Evolutionary conservation across 768 basidiomycete species (phyloP), one percentile per base, ranked within the genome.

Genomic region (Pleurotus eryngii): DNA sequence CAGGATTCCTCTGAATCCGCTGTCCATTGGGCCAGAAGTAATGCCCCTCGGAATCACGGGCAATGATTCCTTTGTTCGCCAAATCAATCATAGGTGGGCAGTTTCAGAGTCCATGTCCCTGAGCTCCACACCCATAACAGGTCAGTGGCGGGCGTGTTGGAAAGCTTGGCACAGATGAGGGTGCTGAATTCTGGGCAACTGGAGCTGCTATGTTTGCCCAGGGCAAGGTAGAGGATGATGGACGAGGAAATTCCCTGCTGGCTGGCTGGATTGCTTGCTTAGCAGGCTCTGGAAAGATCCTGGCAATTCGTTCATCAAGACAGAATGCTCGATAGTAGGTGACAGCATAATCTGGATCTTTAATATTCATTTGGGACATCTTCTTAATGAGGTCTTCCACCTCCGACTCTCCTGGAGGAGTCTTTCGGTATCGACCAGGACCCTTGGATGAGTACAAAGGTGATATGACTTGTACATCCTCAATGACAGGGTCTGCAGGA

Each of bases 341-440:
- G 7, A 48, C 22, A 2, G 24, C 27, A 37, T 48, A 56, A 17
- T 56, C 17, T n/a, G 55, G 42, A 40, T 59, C 56, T 27, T 48
- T 20, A 22, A 57, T 46, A 15, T 43, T 58, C 26, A 56, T n/a
- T 11, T 49, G 11, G 2, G 45, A 43, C 35, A 56, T 30, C 27
- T 59, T 57, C 40, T 49, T 35, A 39, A 56, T 57, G 9, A 59
- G 26, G 17, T 48, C 15, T 18, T 59, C 58, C n/a, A 56, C 47
- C 12, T 57, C 58, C n/a, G 40, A 17, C 55, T 57, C 17, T 9
- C 27, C 27, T 30, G 27, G 27, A 30, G 27, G 27, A 30, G 27
- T 30, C 27, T 30, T 30, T 30, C 27, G 27, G 27, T 30, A 30
- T 30, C 27, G 27, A 30, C 27, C 27, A 30, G 27, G 27, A 30